Evolutionary conservation across 2,329 filamentous ascomycete genomes (phyloP).

Genomic region (Diaporthe capsici): DNA sequence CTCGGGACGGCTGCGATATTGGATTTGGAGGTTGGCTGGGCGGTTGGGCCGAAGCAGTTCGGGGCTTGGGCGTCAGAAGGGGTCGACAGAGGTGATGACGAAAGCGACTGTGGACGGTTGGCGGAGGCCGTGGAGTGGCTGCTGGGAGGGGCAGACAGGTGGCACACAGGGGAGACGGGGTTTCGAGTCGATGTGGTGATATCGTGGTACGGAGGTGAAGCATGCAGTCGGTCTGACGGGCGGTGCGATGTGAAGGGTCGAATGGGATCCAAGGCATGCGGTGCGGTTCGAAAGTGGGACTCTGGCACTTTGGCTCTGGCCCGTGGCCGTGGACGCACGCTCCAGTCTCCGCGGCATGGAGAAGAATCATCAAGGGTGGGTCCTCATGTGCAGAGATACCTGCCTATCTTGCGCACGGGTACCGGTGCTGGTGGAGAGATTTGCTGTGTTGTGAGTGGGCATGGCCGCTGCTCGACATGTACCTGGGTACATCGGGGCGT

Average conservation of each 20-base stretch:
- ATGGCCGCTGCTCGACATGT: neutral
- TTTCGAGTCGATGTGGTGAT: conserved; percentile 23
- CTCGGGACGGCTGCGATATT: neutral
- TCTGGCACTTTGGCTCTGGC: conserved; percentile 24
- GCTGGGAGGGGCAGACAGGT: neutral
- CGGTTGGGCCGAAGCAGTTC: conserved; percentile 23
- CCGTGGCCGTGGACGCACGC: conserved; percentile 18
- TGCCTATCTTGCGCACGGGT: neutral
- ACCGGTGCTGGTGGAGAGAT: neutral
- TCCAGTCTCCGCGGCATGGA: conserved; percentile 22
- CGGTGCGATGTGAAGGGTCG: conserved; percentile 24
- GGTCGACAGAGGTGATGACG: conserved; percentile 13
- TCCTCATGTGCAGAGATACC: neutral
- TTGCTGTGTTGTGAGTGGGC: conserved; percentile 3
- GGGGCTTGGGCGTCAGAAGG: neutral
- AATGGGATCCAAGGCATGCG: conserved; percentile 24
- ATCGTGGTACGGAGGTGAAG: conserved; percentile 17
- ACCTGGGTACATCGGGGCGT: neutral
- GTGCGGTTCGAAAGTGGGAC: conserved; percentile 30
- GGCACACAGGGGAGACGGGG: conserved; percentile 16
- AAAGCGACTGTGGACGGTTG: conserved; percentile 13
- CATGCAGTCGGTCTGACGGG: conserved; percentile 13
- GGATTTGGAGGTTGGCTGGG: neutral
- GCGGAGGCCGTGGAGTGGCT: neutral
- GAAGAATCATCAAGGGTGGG: neutral